Evolutionary conservation across 2,329 filamentous ascomycete genomes (phyloP), one percentile per base, ranked within the genome.

Genomic region (Xylaria sp.): DNA sequence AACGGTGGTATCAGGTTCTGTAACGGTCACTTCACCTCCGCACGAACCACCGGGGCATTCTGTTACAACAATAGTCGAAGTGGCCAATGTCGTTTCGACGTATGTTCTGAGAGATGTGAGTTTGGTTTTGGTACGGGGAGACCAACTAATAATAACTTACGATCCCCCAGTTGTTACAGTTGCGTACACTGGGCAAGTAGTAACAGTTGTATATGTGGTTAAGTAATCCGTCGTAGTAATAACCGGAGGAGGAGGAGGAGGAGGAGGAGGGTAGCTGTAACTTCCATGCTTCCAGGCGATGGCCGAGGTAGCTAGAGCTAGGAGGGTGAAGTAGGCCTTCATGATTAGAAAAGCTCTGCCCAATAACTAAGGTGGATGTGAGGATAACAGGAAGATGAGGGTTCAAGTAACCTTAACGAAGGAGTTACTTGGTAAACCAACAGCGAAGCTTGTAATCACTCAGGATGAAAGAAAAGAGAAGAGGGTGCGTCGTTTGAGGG

Each of bases 171-270:
- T 69, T 18, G 81, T 82, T 65, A 80, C 74, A 13, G 83, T 85
- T 40, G 79, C 77, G 10, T 82, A 84, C 68, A 83, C 78, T 12
- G 84, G 84, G 74, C 84, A 86, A 59, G 82, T 78, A 3, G 82
- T 84, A 13, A 81, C 79, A 25, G 81, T 83, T 57, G 79, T 81
- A 67, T 83, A 83, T 63, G 78, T 83, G 2, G 75, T 77, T 18
- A 66, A 5, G 42, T 69, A 67, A 25, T 65, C 68, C 21, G 70
- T 71, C 21, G 53, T 68, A 10, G 75, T 76, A 51, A 70, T 65
- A n/a, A 50, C 40, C 8, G 67, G 35, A 29, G 71, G 64, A 59
- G 63, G 57, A 18, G 57, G 9, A 35, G 50, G 54, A 42, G 65
- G 63, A n/a, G 57, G 61, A 18, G 66, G 18, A 12, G 59, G 48